Evolutionary conservation across 805 yeast species (phyloP).

Genomic region (Candida chauliodis): DNA sequence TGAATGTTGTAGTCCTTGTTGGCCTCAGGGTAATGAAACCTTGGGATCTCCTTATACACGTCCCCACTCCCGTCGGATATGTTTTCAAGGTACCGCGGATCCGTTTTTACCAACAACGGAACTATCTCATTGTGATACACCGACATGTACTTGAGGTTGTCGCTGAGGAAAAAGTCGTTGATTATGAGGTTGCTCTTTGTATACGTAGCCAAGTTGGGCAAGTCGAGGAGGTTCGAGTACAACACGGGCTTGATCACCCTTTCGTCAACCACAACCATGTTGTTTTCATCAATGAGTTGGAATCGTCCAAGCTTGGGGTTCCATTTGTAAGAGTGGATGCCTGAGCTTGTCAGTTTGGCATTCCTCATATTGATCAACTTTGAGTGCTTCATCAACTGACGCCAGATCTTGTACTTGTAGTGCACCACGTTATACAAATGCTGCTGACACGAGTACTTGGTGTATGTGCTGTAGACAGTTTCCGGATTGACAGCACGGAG

Average conservation of each 20-base stretch:
- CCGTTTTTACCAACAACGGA: conserved; percentile 26
- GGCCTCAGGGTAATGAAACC: conserved; percentile 29
- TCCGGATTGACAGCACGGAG: conserved; percentile 35
- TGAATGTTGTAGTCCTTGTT: conserved; percentile 17
- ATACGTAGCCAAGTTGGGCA: conserved; percentile 26
- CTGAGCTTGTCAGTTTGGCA: conserved; percentile 15
- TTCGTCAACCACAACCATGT: conserved; percentile 25
- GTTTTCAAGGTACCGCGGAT: conserved; percentile 26
- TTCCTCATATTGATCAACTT: conserved; percentile 11
- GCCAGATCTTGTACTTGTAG: conserved; percentile 35
- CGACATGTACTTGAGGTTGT: conserved; percentile 32
- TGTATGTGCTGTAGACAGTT: conserved; percentile 37
- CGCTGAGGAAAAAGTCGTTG: conserved; percentile 34
- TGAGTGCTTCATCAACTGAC: conserved; percentile 27
- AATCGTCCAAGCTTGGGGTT: conserved; percentile 32
- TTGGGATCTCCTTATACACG: conserved; percentile 28
- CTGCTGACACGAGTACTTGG: conserved; percentile 38
- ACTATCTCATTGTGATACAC: conserved; percentile 35
- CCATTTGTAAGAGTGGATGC: conserved; percentile 35
- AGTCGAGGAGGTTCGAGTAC: conserved; percentile 26
- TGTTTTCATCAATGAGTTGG: conserved; percentile 26
- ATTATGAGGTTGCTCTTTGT: conserved; percentile 33
- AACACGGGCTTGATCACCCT: conserved; percentile 28
- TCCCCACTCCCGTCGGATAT: conserved; percentile 26
- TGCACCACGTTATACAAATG: conserved; percentile 35